These are phyloP conservation scores for Pseudogymnoascus sp. DNA, from an alignment of 2,329 filamentous ascomycete species.

Conservation along the genomic window DNA sequence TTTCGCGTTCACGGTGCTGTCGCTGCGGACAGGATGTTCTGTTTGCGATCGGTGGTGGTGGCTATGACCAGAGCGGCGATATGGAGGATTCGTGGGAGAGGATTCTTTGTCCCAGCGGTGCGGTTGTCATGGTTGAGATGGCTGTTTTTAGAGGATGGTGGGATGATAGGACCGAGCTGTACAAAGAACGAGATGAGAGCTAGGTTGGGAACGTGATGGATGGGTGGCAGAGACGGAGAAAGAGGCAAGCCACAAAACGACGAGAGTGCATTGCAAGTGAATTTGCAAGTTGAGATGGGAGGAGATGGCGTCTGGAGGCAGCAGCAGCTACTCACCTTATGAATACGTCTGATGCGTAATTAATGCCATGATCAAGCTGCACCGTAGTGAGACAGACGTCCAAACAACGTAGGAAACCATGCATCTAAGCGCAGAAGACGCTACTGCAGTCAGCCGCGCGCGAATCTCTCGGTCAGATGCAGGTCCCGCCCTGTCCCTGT, in stretches of 20 bases:
- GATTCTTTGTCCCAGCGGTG: not conserved
- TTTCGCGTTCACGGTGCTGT: not conserved
- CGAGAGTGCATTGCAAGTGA: not conserved
- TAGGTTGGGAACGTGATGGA: not conserved
- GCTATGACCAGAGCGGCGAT: conserved; percentile 1
- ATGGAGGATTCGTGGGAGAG: not conserved
- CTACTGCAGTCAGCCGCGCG: conserved; percentile 6
- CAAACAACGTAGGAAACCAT: conserved; percentile 3
- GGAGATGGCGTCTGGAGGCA: not conserved
- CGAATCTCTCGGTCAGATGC: not conserved
- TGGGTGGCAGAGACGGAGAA: not conserved
- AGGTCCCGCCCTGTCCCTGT: not conserved
- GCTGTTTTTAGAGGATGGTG: not conserved
- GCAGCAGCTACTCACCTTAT: conserved; percentile 5
- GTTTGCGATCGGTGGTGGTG: not conserved
- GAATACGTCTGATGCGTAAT: not conserved
- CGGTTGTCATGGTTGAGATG: conserved; percentile 1
- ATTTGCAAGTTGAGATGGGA: not conserved
- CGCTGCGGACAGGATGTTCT: not conserved
- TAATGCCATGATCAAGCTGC: not conserved
- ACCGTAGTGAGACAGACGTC: not conserved
- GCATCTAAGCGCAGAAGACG: not conserved
- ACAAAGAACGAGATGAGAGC: not conserved
- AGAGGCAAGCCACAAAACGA: conserved; percentile 2
- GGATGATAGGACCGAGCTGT: not conserved